These are phyloP conservation scores for Lentinula guzmanii DNA, from an alignment of 768 basidiomycete species.

Conservation along the genomic window DNA sequence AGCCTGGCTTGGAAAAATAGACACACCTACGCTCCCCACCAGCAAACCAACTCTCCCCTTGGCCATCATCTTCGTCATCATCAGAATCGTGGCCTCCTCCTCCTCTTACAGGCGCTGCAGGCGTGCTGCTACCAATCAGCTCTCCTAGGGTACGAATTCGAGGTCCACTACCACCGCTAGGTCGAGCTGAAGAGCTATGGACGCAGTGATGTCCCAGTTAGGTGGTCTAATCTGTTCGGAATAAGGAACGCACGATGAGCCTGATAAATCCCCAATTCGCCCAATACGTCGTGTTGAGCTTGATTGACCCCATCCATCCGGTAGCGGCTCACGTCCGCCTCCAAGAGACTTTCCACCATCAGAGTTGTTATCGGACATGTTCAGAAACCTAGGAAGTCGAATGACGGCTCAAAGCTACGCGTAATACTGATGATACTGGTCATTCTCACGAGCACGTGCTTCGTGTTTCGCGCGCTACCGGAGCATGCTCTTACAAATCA, in stretches of 20 bases:
- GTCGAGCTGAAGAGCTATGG: background rate
- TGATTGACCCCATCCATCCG: conserved; percentile 38
- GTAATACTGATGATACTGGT: background rate
- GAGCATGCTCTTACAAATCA: no score
- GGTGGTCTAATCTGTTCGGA: background rate
- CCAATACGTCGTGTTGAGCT: conserved; percentile 36
- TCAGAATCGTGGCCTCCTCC: conserved; percentile 40
- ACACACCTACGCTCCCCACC: conserved; percentile 89
- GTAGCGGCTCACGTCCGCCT: conserved; percentile 45
- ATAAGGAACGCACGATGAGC: conserved; percentile 19
- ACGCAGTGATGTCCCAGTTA: background rate
- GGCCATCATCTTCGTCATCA: conserved; percentile 44
- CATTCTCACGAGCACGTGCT: background rate
- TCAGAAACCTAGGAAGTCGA: background rate
- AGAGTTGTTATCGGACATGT: conserved; percentile 15
- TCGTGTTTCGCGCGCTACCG: background rate
- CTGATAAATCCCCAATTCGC: conserved; percentile 46
- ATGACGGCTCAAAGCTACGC: background rate
- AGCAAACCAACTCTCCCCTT: conserved; percentile 75
- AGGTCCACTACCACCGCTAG: conserved; percentile 16
- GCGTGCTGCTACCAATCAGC: conserved; percentile 13
- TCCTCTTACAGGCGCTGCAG: conserved; percentile 10
- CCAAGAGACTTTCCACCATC: conserved; percentile 40
- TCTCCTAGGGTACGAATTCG: conserved; percentile 32
- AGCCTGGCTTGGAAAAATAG: background rate